Evolutionary conservation across 306 rosid genomes (phyloP).

Genomic region (Vicia faba): DNA sequence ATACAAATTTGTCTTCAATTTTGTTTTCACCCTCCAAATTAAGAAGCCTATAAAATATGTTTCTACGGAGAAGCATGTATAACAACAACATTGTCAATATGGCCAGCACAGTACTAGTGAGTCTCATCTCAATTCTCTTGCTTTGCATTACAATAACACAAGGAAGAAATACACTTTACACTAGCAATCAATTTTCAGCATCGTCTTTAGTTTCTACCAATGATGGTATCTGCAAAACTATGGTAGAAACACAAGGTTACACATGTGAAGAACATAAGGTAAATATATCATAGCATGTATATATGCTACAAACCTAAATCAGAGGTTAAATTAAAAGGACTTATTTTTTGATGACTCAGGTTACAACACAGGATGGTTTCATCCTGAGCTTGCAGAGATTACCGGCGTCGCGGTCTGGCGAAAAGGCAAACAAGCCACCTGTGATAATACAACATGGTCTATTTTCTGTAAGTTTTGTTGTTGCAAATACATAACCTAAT

Average conservation of each 20-base stretch:
- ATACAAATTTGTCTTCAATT: neutral
- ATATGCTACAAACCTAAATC: too few species aligned
- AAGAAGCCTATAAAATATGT: conserved; percentile 10
- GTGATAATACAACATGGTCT: conserved; percentile 69
- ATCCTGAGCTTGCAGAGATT: conserved; percentile 70
- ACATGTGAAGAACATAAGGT: conserved; percentile 70
- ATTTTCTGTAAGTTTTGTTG: conserved; percentile 48
- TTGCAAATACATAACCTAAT: neutral
- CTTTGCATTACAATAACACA: conserved; percentile 23
- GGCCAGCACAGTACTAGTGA: conserved; percentile 14
- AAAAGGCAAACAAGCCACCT: conserved; percentile 45
- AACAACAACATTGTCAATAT: conserved; percentile 11
- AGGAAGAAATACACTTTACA: conserved; percentile 39
- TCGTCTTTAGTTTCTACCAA: conserved; percentile 1
- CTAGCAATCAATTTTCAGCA: conserved; percentile 21
- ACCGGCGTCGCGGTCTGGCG: conserved; percentile 39
- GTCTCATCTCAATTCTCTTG: conserved; percentile 28
- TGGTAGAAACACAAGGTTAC: conserved; percentile 65
- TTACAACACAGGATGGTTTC: conserved; percentile 67
- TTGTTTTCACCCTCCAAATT: neutral
- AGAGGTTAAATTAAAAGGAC: neutral
- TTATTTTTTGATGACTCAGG: conserved; percentile 35
- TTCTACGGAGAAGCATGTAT: neutral
- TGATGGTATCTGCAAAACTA: conserved; percentile 56
- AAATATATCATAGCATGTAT: neutral